Conservation (phyloP, 176 grass and related monocot genomes). For the Oryza punctata region DNA sequence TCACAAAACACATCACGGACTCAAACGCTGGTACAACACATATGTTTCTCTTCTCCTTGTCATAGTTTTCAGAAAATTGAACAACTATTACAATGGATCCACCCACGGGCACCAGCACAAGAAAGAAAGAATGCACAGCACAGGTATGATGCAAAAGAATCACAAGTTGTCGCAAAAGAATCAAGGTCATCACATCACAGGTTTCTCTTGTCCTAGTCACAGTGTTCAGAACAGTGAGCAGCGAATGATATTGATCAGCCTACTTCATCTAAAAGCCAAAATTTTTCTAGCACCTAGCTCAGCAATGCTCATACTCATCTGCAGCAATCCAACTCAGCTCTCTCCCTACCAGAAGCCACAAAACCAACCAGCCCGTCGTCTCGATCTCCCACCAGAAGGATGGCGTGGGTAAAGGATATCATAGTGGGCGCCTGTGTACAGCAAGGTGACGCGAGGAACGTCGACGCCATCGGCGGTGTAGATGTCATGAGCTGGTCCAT, state of each 20-base stretch:
- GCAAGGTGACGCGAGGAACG: slow-evolving; percentile 20
- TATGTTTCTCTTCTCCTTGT: neutral
- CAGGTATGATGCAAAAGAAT: neutral
- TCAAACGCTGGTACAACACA: no score
- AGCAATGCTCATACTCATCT: neutral
- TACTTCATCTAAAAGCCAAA: no score
- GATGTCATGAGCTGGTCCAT: slow-evolving; percentile 1
- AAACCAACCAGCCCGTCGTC: neutral
- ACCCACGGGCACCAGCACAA: no score
- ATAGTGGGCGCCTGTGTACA: slow-evolving; percentile 26
- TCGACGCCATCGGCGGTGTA: neutral
- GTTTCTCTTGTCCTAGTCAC: neutral
- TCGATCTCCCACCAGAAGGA: neutral
- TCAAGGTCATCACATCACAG: neutral
- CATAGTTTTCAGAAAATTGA: neutral
- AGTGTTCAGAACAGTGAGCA: neutral
- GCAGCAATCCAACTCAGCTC: neutral
- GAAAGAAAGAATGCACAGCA: no score
- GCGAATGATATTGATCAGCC: neutral
- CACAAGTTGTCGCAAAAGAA: neutral
- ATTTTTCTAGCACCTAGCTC: no score
- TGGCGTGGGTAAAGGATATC: slow-evolving; percentile 37
- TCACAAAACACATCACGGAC: no score
- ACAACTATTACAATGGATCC: neutral
- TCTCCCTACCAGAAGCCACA: neutral